Evolutionary conservation across 2,329 filamentous ascomycete genomes (phyloP).

Genomic region (Akanthomyces muscarius): DNA sequence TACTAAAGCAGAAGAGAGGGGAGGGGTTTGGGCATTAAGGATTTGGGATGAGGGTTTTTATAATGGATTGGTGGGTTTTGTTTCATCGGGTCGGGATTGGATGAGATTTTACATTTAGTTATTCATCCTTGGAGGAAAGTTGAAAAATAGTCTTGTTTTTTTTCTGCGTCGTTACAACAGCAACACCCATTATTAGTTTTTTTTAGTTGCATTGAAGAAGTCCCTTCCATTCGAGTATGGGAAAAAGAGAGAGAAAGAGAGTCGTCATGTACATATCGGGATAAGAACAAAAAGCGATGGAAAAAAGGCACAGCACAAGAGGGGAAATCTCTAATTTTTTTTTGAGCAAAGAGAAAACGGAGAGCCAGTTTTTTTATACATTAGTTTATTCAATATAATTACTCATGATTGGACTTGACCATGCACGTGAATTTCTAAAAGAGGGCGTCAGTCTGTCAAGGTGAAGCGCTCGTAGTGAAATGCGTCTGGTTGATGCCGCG

Average conservation of each 20-base stretch:
- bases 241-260: too few relatives aligned
- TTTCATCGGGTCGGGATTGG: neutral
- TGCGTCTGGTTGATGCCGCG: slow-evolving; percentile 18
- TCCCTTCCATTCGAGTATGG: too few relatives aligned
- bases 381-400: too few relatives aligned
- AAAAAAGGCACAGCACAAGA: too few relatives aligned
- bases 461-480: neutral
- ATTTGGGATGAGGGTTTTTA: neutral
- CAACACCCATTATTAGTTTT: neutral
- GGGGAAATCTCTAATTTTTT: too few relatives aligned
- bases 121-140: neutral
- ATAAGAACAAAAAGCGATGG: too few relatives aligned
- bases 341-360: neutral
- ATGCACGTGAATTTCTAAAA: too few relatives aligned
- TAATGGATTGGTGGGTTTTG: neutral
- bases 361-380: neutral
- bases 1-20: slow-evolving; percentile 34
- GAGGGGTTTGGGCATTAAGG: neutral
- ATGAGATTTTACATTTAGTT: neutral
- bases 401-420: too few relatives aligned
- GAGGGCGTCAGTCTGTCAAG: too few relatives aligned
- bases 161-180: neutral
- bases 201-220: neutral
- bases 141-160: neutral
- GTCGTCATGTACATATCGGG: too few relatives aligned